Evolutionary conservation across 2,329 filamentous ascomycete genomes (phyloP).

Genomic region (Simplicillium sp.): DNA sequence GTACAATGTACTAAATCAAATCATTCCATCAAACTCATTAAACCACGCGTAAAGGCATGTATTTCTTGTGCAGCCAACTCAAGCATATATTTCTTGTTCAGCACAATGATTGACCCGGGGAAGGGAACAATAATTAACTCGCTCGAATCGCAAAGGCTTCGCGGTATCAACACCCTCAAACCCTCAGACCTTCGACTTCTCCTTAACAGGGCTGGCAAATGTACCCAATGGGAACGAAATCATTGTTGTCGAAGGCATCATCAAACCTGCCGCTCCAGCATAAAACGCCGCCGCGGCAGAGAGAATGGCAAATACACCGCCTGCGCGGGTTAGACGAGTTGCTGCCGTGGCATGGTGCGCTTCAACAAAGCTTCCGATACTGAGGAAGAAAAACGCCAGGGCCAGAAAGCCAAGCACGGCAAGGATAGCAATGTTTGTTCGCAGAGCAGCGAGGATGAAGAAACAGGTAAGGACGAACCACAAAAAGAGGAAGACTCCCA

Average conservation of each 20-base stretch:
- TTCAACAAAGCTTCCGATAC: constrained; percentile 43
- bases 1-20: not conserved
- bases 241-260: constrained; percentile 30
- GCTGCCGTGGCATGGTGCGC: constrained; percentile 25
- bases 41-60: too few species aligned
- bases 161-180: too few species aligned
- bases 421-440: constrained; percentile 50
- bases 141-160: too few species aligned
- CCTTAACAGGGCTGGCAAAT: constrained; percentile 9
- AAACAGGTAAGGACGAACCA: constrained; percentile 52
- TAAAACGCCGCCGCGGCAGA: constrained; percentile 28
- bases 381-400: constrained; percentile 49
- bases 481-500: constrained; percentile 48
- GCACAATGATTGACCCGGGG: too few species aligned
- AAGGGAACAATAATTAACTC: too few species aligned
- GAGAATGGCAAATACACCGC: constrained; percentile 26
- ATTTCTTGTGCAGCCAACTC: too few species aligned
- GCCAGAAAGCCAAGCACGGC: constrained; percentile 48
- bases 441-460: constrained; percentile 44
- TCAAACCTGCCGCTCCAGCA: constrained; percentile 27
- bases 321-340: constrained; percentile 31
- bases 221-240: constrained; percentile 30
- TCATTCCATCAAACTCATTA: not conserved
- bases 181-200: not conserved
- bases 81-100: too few species aligned